These are phyloP conservation scores for Metarhizium robertsii DNA, from an alignment of 2,329 filamentous ascomycete species.

Conservation along the genomic window DNA sequence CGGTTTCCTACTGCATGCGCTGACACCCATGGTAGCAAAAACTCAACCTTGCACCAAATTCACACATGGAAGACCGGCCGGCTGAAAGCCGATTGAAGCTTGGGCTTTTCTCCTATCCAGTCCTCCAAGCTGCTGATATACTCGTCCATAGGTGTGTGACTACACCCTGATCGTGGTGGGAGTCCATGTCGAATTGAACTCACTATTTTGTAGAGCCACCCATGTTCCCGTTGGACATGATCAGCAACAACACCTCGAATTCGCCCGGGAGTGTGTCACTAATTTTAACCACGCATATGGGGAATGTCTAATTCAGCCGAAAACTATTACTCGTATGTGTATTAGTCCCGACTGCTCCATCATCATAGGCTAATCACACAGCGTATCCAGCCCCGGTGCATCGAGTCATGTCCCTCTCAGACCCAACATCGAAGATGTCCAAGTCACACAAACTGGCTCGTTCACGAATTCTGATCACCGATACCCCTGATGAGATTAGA, in stretches of 20 bases:
- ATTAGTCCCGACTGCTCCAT: neutral
- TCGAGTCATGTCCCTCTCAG: constrained; percentile 80
- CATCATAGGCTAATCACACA: neutral
- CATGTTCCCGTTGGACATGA: constrained; percentile 97
- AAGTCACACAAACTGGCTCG: constrained; percentile 67
- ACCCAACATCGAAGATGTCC: constrained; percentile 83
- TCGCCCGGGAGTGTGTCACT: constrained; percentile 74
- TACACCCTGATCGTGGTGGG: neutral
- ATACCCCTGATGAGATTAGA: constrained; percentile 52
- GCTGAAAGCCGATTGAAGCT: constrained; percentile 61
- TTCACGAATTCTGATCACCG: constrained; percentile 77
- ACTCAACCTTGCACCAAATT: constrained; percentile 51
- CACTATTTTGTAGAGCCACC: constrained; percentile 51
- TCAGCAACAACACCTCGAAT: constrained; percentile 88
- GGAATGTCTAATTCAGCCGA: constrained; percentile 52
- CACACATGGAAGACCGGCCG: constrained; percentile 46
- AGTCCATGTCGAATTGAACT: neutral
- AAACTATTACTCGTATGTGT: constrained; percentile 61
- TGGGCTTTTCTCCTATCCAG: constrained; percentile 90
- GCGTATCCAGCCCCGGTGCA: constrained; percentile 59
- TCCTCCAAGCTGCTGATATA: constrained; percentile 91
- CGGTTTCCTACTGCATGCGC: neutral
- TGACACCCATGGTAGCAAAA: constrained; percentile 51
- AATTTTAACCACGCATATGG: constrained; percentile 77
- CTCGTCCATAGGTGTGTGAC: constrained; percentile 61